These are phyloP conservation scores for Candida anutae DNA, from an alignment of 1,139 yeast genomes.

Conservation along the genomic window DNA sequence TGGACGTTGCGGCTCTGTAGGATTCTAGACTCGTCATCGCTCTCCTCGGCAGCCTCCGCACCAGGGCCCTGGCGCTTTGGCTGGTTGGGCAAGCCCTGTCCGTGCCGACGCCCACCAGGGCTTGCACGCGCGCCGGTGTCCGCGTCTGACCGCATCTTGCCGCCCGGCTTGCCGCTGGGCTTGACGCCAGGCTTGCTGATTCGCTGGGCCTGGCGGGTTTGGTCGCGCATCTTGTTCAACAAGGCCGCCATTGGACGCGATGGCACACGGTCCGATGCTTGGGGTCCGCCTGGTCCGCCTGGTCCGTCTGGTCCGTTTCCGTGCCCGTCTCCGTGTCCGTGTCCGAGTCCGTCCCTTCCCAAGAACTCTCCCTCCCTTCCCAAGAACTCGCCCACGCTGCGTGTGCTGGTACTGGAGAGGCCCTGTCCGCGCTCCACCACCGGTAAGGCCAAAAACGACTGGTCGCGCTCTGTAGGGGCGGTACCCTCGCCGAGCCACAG, in stretches of 20 bases:
- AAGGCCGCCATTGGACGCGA: slow-evolving; percentile 38
- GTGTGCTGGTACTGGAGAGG: slow-evolving; percentile 12
- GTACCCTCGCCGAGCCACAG: slow-evolving; percentile 31
- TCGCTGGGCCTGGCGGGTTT: slow-evolving; percentile 16
- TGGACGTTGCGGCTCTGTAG: no score
- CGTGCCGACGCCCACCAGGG: background rate
- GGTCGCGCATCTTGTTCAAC: slow-evolving; percentile 36
- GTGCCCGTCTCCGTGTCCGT: background rate
- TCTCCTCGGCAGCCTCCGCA: no score
- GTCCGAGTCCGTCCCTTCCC: no score
- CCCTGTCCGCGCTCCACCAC: slow-evolving; percentile 41
- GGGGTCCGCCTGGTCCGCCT: slow-evolving; percentile 6
- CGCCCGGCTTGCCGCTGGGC: no score
- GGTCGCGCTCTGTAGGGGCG: slow-evolving; percentile 3
- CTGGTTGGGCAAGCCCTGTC: background rate
- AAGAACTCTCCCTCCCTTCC: slow-evolving; percentile 5
- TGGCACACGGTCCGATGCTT: slow-evolving; percentile 8
- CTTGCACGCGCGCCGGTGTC: background rate
- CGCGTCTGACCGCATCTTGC: slow-evolving; percentile 1
- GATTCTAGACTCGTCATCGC: no score
- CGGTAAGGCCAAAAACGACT: slow-evolving; percentile 31
- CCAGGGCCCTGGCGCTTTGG: no score
- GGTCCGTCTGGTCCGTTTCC: slow-evolving; percentile 1
- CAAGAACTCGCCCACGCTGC: slow-evolving; percentile 27
- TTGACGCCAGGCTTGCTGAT: no score